These are phyloP conservation scores for Akanthomyces uredinophilus DNA, from an alignment of 2,329 filamentous ascomycete genomes.

Conservation along the genomic window DNA sequence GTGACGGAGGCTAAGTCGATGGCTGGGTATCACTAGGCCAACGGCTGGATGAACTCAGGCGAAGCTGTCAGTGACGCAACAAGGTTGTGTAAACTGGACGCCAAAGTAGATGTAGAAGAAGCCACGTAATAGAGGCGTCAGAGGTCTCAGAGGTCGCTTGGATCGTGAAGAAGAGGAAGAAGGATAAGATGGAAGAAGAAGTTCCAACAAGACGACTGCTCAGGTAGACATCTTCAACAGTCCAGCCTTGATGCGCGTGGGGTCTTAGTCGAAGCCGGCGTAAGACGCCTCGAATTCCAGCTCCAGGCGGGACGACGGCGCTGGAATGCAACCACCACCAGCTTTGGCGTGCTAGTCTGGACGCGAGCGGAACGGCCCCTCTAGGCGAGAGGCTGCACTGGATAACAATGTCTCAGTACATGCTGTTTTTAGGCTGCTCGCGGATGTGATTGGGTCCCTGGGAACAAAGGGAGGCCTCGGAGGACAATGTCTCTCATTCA, in stretches of 20 bases:
- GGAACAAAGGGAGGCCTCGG: constrained; percentile 1
- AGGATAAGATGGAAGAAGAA: not conserved
- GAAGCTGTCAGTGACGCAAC: not conserved
- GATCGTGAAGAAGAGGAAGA: not conserved
- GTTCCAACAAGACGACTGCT: not conserved
- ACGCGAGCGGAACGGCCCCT: not conserved
- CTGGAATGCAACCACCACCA: constrained; percentile 10
- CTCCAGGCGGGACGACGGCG: not conserved
- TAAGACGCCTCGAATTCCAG: constrained; percentile 11
- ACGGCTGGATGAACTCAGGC: not conserved
- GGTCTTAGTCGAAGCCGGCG: not conserved
- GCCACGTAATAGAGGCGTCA: not conserved
- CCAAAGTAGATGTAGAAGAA: not conserved
- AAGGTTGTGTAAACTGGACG: not conserved
- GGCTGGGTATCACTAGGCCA: not conserved
- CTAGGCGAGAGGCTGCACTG: not conserved
- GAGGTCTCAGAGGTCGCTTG: not conserved
- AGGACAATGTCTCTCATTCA: not conserved
- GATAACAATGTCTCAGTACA: constrained; percentile 6
- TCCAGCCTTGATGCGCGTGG: not conserved
- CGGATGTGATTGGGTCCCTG: not conserved
- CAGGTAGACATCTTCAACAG: not conserved
- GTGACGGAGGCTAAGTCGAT: not conserved
- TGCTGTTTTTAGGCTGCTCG: not conserved
- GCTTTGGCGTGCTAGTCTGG: not conserved